Evolutionary conservation across 495 filamentous ascomycete genomes (phyloP), one percentile per base, ranked within the genome.

Genomic region (Tetracladium marchalianum): DNA sequence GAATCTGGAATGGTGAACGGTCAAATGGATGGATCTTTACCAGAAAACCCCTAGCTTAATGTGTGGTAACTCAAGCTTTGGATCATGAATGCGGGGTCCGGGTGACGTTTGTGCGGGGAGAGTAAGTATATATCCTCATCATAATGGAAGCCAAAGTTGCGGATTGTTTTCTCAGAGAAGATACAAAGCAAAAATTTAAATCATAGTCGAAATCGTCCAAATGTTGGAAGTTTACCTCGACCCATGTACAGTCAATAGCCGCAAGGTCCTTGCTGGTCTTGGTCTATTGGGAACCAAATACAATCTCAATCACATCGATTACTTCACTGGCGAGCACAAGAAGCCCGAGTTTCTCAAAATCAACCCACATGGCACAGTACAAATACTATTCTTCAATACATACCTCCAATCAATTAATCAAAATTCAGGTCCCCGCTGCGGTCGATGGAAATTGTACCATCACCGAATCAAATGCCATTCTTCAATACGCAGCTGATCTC

Each of bases 401-500:
- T 27, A 27, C 22, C 7, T 27, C 22, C 7, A 27, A 7, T 27
- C n/a, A 7, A 27, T 7, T 27, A 7, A 27, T 27, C 22, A 27
- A 27, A 27, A 3, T 7, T 7, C 22, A 27, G 22, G 22, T 65
- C 16, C 62, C 62, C 0, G 31, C 59, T 15, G 62, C 61, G 5
- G 43, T 22, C 11, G 61, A 65, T 38, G 57, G 59, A 22, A 50
- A 58, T 32, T 40, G 53, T 32, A 50, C 39, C 11, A 42, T 63
- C 22, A 64, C 59, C 31, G 62, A 65, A 39, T 63, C 61, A 11
- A 65, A 65, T 41, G 59, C 61, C 4, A 65, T 65, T 35, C 39
- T 65, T 10, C 50, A 57, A 31, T 65, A 65, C 37, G 59, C 57
- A 22, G 61, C 57, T 22, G 59, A 62, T 27, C 19, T 35, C n/a